Evolutionary conservation across 305 asterid species (phyloP).

Genomic region (Striga hermonthica): DNA sequence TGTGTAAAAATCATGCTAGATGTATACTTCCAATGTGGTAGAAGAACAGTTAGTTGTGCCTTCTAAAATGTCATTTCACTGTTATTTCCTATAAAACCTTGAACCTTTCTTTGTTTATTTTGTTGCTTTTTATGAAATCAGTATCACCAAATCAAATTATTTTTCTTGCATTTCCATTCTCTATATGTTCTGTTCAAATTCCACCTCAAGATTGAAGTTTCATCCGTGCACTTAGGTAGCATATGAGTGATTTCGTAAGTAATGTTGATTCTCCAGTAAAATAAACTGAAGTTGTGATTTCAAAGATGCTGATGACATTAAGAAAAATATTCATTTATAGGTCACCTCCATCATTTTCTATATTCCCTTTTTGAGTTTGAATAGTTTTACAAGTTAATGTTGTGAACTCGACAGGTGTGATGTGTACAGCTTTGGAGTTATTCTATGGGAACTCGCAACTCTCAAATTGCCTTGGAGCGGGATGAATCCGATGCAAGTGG

Average conservation of each 20-base stretch:
- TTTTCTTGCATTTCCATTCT: background rate
- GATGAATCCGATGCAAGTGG: constrained; percentile 99
- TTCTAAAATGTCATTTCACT: no score
- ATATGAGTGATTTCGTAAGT: constrained; percentile 8
- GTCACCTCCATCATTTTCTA: no score
- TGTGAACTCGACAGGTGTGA: constrained; percentile 69
- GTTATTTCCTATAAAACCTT: no score
- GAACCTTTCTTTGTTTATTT: no score
- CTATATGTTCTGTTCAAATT: background rate
- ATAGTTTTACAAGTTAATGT: constrained; percentile 1
- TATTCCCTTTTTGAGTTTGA: no score
- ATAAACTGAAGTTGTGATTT: constrained; percentile 10
- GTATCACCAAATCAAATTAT: background rate
- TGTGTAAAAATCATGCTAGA: no score
- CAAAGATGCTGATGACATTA: constrained; percentile 1
- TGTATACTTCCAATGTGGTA: no score
- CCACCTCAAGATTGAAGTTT: background rate
- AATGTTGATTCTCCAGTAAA: constrained; percentile 12
- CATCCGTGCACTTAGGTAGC: background rate
- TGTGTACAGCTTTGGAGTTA: constrained; percentile 92
- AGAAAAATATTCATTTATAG: no score
- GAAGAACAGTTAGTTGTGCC: no score
- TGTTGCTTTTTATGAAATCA: no score
- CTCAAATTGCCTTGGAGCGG: constrained; percentile 96
- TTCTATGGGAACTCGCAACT: constrained; percentile 97